Evolutionary conservation across 2,329 filamentous ascomycete genomes (phyloP).

Genomic region (Plenodomus tracheiphilus): DNA sequence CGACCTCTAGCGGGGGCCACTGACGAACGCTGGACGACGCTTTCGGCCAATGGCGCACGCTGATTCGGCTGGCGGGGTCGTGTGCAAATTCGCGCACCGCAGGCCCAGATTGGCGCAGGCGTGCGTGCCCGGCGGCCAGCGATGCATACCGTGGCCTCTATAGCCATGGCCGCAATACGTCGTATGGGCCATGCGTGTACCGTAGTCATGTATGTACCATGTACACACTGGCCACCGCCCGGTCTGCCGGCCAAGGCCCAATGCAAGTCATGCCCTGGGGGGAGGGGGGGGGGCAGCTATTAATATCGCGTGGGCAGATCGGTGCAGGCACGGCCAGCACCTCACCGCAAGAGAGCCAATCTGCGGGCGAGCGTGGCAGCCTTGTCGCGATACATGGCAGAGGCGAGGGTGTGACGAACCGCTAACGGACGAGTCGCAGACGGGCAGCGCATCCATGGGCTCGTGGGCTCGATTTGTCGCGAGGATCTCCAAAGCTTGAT

Average conservation of each 20-base stretch:
- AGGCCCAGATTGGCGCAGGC: too few relatives aligned
- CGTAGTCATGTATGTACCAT: too few relatives aligned
- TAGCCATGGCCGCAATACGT: too few relatives aligned
- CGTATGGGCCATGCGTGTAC: too few relatives aligned
- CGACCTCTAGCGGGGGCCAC: constrained; percentile 4
- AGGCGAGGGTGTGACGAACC: constrained; percentile 33
- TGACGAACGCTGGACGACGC: constrained; percentile 4
- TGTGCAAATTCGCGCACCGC: constrained; percentile 1
- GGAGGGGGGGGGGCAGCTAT: constrained; percentile 20
- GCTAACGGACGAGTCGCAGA: constrained; percentile 24
- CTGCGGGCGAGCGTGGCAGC: constrained; percentile 30
- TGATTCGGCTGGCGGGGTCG: constrained; percentile 6
- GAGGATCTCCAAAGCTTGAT: constrained; percentile 43
- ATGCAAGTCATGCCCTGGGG: constrained; percentile 23
- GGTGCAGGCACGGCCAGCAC: constrained; percentile 17
- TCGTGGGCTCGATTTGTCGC: constrained; percentile 7
- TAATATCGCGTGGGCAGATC: constrained; percentile 31
- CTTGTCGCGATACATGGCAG: constrained; percentile 9
- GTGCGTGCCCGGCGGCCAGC: too few relatives aligned
- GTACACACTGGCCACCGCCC: too few relatives aligned
- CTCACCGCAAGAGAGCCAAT: constrained; percentile 18
- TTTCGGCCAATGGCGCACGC: background rate
- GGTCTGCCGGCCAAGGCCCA: background rate
- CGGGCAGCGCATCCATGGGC: constrained; percentile 3
- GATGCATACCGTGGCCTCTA: too few relatives aligned